phyloP scores from a whole-genome alignment of 495 filamentous ascomycete genomes.

The Xylaria intraflava region DNA sequence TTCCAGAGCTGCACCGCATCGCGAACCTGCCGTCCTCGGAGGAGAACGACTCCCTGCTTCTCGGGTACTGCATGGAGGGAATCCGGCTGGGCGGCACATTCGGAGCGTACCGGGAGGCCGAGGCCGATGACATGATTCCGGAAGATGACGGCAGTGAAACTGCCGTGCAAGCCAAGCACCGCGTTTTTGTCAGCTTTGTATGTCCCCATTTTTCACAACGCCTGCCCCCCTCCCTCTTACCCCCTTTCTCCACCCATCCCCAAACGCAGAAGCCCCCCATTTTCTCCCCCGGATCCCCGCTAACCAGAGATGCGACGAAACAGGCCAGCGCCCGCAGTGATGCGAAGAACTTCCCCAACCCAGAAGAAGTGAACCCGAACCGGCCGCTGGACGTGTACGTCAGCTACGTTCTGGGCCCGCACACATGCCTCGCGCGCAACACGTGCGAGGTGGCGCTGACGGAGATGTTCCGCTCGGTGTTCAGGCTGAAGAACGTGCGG shows the following conservation, averaged over 20 bases:
- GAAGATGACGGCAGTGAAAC: slow-evolving; percentile 48
- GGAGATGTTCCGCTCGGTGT: slow-evolving; percentile 61
- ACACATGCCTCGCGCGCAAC: slow-evolving; percentile 56
- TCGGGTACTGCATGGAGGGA: slow-evolving; percentile 50
- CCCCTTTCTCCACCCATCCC: neutral
- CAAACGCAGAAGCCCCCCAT: neutral
- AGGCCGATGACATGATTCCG: slow-evolving; percentile 38
- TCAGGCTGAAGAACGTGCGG: slow-evolving; percentile 58
- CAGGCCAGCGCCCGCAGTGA: slow-evolving; percentile 54
- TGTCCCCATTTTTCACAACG: too few species aligned
- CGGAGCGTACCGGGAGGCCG: slow-evolving; percentile 47
- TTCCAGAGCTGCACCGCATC: slow-evolving; percentile 52
- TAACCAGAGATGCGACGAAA: slow-evolving; percentile 43
- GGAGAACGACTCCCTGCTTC: slow-evolving; percentile 34
- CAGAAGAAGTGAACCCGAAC: slow-evolving; percentile 56
- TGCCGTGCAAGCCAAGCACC: slow-evolving; percentile 29
- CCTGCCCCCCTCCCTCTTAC: neutral
- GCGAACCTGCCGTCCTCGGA: slow-evolving; percentile 30
- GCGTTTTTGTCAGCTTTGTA: slow-evolving; percentile 52
- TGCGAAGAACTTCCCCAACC: slow-evolving; percentile 58
- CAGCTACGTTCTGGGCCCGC: slow-evolving; percentile 56
- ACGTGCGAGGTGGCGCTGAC: slow-evolving; percentile 56
- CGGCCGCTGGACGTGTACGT: slow-evolving; percentile 64
- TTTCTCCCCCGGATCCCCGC: slow-evolving; percentile 26
- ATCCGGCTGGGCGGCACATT: slow-evolving; percentile 41